Base-by-base conservation (phyloP, 352 stramenopile species). In the Phytophthora chlamydospora region DNA sequence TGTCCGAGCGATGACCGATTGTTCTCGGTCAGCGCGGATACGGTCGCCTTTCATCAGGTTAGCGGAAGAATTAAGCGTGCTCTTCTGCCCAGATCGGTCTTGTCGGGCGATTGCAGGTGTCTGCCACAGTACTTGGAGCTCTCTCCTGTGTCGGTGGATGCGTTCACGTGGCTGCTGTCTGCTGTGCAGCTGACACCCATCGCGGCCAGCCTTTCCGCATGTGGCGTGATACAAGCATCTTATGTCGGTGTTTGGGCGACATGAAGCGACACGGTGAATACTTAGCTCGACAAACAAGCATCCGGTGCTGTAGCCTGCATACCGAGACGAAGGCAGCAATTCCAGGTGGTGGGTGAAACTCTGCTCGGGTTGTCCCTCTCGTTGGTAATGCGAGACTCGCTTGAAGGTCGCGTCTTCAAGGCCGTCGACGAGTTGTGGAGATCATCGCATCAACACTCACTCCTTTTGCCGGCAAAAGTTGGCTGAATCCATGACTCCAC, bases 1-100 rank as follows among this genome's bases (percentile, higher is more conserved):
- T 49, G 43, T 31, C 27, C 17, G 44, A 36, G 42, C 45, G 33
- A 50, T 65, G 57, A 48, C 56, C n/a, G 36, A 41, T n/a, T n/a
- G n/a, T n/a, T 33, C 32, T 9, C 32, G 1, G 4, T 50, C 31
- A 43, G 6, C 39, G 8, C 12, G 13, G 29, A 47, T 48, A 42
- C 47, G 21, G 51, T 51, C 10, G 46, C 38, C 47, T 65, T 51
- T 47, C 47, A 65, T 52, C 51, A 62, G 17, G 51, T 51, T 32
- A 16, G 43, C 21, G 35, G 51, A 51, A 45, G 50, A 52, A 46
- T 17, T 27, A 10, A 46, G 40, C 50, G 58, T 55, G 51, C 51
- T 67, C 51, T 62, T 62, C 58, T 43, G 56, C 31, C 46, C 29
- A 31, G 49, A 36, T 32, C 6, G 47, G 42, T 19, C n/a, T 14